phyloP scores from a whole-genome alignment of 495 filamentous ascomycete genomes.

The Aspergillus campestris region DNA sequence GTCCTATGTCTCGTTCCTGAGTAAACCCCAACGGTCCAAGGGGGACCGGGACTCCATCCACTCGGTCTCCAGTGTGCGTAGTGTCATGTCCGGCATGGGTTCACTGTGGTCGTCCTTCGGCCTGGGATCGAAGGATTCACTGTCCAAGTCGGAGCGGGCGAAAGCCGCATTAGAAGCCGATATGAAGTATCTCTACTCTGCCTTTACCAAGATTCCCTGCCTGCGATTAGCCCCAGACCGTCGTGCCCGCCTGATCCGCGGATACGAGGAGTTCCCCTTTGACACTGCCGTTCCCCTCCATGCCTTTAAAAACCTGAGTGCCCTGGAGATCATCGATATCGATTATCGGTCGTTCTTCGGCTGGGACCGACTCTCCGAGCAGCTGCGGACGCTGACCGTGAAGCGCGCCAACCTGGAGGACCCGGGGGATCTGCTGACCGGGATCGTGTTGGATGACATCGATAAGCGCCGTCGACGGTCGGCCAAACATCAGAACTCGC shows the following conservation, averaged over 20 bases:
- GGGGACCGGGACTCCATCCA: slow-evolving; percentile 84
- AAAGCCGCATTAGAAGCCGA: slow-evolving; percentile 78
- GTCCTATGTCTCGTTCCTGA: slow-evolving; percentile 92
- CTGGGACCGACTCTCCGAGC: slow-evolving; percentile 89
- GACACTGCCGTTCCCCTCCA: slow-evolving; percentile 94
- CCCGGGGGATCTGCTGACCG: slow-evolving; percentile 77
- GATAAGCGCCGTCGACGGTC: slow-evolving; percentile 82
- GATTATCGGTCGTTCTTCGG: slow-evolving; percentile 96
- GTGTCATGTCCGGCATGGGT: slow-evolving; percentile 94
- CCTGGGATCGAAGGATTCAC: slow-evolving; percentile 62
- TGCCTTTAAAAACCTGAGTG: slow-evolving; percentile 91
- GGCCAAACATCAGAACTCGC: slow-evolving; percentile 73
- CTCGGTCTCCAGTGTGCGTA: slow-evolving; percentile 93
- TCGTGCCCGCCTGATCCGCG: slow-evolving; percentile 76
- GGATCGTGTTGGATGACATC: slow-evolving; percentile 93
- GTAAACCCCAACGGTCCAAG: slow-evolving; percentile 62
- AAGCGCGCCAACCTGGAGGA: slow-evolving; percentile 85
- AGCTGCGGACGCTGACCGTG: slow-evolving; percentile 80
- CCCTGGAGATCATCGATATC: slow-evolving; percentile 86
- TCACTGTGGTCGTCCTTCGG: slow-evolving; percentile 85
- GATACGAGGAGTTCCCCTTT: slow-evolving; percentile 97
- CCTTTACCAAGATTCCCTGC: slow-evolving; percentile 96
- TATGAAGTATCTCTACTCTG: slow-evolving; percentile 91
- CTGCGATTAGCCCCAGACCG: slow-evolving; percentile 82
- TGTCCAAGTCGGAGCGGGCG: slow-evolving; percentile 74